phyloP scores from a whole-genome alignment of 768 basidiomycete genomes.

The Boletus reticulatus region DNA sequence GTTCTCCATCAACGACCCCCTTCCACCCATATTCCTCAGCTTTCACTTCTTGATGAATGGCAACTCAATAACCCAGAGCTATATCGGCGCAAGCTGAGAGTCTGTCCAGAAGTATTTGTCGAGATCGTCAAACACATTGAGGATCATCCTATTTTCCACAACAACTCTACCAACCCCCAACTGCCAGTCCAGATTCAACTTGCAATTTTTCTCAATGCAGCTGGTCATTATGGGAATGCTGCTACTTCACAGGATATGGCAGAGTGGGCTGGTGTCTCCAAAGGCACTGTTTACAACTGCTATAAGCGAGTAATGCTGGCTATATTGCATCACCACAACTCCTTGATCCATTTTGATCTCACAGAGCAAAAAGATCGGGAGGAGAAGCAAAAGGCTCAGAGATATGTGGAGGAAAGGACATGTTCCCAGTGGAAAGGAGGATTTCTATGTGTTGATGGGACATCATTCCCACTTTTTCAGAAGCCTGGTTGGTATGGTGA shows the following conservation, averaged over 20 bases:
- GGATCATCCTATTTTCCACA: neutral
- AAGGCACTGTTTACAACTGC: conserved; percentile 11
- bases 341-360: too few relatives aligned
- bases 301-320: neutral
- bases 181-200: conserved; percentile 1
- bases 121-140: neutral
- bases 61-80: neutral
- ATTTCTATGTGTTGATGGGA: too few relatives aligned
- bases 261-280: conserved; percentile 15
- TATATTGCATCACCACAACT: neutral
- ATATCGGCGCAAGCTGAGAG: neutral
- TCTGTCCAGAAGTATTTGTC: neutral
- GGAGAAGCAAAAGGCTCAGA: too few relatives aligned
- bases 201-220: conserved; percentile 25
- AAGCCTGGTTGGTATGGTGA: too few relatives aligned
- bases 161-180: too few relatives aligned
- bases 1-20: neutral
- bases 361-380: too few relatives aligned
- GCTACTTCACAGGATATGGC: conserved; percentile 19
- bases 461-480: too few relatives aligned
- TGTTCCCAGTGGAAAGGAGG: too few relatives aligned
- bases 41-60: neutral
- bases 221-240: conserved; percentile 22
- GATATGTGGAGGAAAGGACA: too few relatives aligned
- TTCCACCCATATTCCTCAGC: neutral